Conservation (phyloP, 169 alveolate species). For the Eimeria acervulina region DNA sequence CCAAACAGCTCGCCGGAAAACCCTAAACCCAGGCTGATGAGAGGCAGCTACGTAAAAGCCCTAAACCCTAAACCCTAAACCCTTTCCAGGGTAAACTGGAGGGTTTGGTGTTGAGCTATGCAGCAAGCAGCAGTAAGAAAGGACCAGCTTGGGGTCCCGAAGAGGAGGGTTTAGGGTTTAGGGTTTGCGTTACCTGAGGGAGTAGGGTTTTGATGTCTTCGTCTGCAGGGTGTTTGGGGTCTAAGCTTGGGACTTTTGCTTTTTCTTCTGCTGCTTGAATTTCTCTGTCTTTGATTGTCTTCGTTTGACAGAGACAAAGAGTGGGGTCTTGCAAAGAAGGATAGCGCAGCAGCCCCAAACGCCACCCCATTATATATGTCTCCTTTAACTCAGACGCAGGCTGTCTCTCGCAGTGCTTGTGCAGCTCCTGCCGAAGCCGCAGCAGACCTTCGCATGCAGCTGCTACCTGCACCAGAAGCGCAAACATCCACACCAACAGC, state of each 20-base stretch:
- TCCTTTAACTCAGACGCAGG: neutral
- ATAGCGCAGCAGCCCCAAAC: conserved; percentile 22
- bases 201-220: conserved; percentile 14
- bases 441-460: conserved; percentile 10
- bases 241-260: neutral
- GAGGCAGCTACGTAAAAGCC: too few species aligned
- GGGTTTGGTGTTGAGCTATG: too few species aligned
- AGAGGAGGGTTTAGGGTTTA: neutral
- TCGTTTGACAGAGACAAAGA: neutral
- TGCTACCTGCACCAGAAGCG: neutral
- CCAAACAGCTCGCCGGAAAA: too few species aligned
- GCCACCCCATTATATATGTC: conserved; percentile 16
- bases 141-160: neutral
- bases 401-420: neutral
- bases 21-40: too few species aligned
- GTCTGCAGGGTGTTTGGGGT: conserved; percentile 8
- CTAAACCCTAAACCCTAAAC: neutral
- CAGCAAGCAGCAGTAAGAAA: neutral
- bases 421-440: neutral
- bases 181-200: neutral
- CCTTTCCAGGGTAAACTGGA: too few species aligned
- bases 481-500: neutral
- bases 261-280: conserved; percentile 18
- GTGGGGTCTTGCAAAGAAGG: neutral
- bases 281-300: too few species aligned